These are phyloP conservation scores for Micromonas commoda DNA, from an alignment of 139 green algal species.

Conservation along the genomic window DNA sequence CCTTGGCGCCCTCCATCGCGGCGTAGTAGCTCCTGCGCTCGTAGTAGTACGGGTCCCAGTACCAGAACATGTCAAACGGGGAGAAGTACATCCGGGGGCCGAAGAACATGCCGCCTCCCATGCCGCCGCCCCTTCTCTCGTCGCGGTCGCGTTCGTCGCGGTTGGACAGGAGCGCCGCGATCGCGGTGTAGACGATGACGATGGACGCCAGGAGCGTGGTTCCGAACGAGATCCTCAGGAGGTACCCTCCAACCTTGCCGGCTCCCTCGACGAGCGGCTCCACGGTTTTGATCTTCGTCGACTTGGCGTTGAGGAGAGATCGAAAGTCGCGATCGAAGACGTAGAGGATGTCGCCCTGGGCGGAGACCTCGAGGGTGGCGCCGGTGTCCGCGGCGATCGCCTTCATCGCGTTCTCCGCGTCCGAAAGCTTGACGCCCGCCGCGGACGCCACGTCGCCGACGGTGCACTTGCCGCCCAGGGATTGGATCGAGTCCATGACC, in stretches of 20 bases:
- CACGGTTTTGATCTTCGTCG: slow-evolving; percentile 47
- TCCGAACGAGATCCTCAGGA: slow-evolving; percentile 75
- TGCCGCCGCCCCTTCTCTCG: slow-evolving; percentile 24
- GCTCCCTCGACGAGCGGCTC: slow-evolving; percentile 48
- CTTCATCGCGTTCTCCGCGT: slow-evolving; percentile 68
- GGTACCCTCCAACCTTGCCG: slow-evolving; percentile 41
- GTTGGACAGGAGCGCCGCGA: slow-evolving; percentile 56
- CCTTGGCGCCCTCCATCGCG: slow-evolving; percentile 1
- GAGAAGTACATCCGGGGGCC: slow-evolving; percentile 38
- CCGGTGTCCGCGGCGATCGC: slow-evolving; percentile 71
- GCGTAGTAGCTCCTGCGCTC: slow-evolving; percentile 26
- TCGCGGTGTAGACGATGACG: slow-evolving; percentile 66
- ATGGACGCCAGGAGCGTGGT: slow-evolving; percentile 73
- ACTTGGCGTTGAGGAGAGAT: slow-evolving; percentile 48
- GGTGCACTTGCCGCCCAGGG: slow-evolving; percentile 44
- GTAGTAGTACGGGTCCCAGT: slow-evolving; percentile 64
- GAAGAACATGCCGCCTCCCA: slow-evolving; percentile 33
- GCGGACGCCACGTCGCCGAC: slow-evolving; percentile 60
- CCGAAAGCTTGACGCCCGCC: slow-evolving; percentile 54
- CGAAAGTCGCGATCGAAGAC: slow-evolving; percentile 61
- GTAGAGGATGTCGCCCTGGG: slow-evolving; percentile 82
- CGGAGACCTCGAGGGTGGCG: slow-evolving; percentile 74
- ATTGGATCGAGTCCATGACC: slow-evolving; percentile 51
- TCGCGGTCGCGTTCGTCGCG: slow-evolving; percentile 25
- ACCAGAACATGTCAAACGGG: slow-evolving; percentile 50